Percentiles rank a stretch among this genome's conserved stretches.
Conservation (phyloP, 2,329 filamentous ascomycete genomes). For the Sarocladium kiliense region DNA sequence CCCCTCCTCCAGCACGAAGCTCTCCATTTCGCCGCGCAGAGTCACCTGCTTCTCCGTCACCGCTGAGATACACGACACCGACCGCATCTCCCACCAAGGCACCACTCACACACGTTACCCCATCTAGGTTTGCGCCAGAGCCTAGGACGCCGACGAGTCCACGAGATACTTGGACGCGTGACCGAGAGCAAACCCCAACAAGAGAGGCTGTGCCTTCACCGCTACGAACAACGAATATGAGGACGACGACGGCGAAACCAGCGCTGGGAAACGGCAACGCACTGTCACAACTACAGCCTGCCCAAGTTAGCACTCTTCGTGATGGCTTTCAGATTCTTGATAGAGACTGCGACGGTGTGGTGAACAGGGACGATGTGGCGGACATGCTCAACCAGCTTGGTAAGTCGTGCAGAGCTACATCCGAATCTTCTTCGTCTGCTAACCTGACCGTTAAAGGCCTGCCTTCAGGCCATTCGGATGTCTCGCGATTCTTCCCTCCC, state of each 20-base stretch:
- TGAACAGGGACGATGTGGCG: conserved; percentile 77
- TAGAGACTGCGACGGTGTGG: conserved; percentile 76
- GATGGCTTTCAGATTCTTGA: conserved; percentile 94
- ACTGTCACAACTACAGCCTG: conserved; percentile 69
- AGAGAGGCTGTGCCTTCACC: conserved; percentile 32
- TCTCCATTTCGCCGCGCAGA: conserved; percentile 60
- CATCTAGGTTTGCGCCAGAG: conserved; percentile 27
- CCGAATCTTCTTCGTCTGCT: neutral
- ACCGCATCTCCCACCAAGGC: conserved; percentile 54
- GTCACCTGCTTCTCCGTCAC: conserved; percentile 60
- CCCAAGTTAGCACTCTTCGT: conserved; percentile 80
- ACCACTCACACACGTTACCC: conserved; percentile 13
- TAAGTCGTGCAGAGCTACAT: conserved; percentile 26
- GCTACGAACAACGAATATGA: conserved; percentile 25
- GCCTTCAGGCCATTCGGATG: conserved; percentile 62
- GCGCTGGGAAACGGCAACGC: conserved; percentile 44
- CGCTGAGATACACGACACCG: conserved; percentile 60
- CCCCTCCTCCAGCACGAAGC: conserved; percentile 48
- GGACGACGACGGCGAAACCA: conserved; percentile 24
- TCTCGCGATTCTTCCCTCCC: conserved; percentile 79
- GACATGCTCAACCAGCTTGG: conserved; percentile 85
- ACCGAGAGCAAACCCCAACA: conserved; percentile 16
- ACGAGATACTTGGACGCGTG: conserved; percentile 33
- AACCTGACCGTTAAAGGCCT: conserved; percentile 49
- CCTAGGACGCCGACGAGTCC: conserved; percentile 34